These are phyloP conservation scores for Rutstroemia sp. DNA, from an alignment of 2,329 filamentous ascomycete genomes.

Conservation along the genomic window DNA sequence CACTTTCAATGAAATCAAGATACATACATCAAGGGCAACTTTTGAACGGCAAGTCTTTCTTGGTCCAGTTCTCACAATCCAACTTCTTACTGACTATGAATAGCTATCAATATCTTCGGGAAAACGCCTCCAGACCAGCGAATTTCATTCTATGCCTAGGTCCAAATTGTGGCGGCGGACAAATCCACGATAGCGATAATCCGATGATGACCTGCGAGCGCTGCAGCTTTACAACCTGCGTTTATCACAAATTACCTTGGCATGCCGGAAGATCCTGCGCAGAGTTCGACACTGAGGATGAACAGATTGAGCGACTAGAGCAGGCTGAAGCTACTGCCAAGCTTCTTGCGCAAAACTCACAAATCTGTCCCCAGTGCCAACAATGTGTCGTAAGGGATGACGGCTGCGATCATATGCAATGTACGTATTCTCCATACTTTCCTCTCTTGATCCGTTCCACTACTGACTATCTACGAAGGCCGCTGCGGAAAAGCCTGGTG, in stretches of 20 bases:
- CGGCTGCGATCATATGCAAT: constrained; percentile 22
- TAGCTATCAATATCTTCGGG: background rate
- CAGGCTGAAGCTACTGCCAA: constrained; percentile 21
- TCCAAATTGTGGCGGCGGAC: constrained; percentile 14
- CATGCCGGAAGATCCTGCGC: constrained; percentile 19
- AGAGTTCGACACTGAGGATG: constrained; percentile 18
- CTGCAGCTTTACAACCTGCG: constrained; percentile 19
- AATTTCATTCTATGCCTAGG: constrained; percentile 13
- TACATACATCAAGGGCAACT: background rate
- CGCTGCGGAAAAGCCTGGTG: constrained; percentile 22
- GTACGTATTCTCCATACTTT: background rate
- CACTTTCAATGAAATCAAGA: background rate
- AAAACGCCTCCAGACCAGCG: background rate
- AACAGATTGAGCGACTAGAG: constrained; percentile 21
- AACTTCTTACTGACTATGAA: background rate
- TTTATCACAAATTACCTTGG: constrained; percentile 20
- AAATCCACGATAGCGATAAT: constrained; percentile 12
- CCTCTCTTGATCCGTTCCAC: background rate
- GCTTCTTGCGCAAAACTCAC: constrained; percentile 14
- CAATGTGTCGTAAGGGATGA: constrained; percentile 16
- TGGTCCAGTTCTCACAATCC: background rate
- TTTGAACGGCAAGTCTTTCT: background rate
- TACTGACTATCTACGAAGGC: background rate
- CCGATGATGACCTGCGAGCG: constrained; percentile 19
- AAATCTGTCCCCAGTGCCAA: constrained; percentile 18